A percentile compares a stretch with the other conserved stretches of the same genome.
phyloP scores from a whole-genome alignment of 192 early-diverging fungal species.

The Podila minutissima region DNA sequence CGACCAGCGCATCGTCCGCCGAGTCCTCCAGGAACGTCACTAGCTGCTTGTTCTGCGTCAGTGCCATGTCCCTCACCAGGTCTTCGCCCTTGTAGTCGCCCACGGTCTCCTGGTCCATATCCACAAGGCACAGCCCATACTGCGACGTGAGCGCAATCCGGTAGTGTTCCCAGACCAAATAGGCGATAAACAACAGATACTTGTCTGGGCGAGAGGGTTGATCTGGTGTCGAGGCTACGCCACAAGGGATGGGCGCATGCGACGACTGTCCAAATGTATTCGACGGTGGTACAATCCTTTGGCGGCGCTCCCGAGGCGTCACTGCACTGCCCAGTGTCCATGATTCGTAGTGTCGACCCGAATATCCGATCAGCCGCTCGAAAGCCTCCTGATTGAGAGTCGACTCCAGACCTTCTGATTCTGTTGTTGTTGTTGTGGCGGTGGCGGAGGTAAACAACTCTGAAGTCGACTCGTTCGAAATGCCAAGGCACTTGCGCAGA shows the following conservation, averaged over 20 bases:
- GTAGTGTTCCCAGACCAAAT: slow-evolving; percentile 39
- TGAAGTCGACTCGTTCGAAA: not conserved
- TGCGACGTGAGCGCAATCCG: slow-evolving; percentile 19
- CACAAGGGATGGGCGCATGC: not conserved
- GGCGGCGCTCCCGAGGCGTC: not conserved
- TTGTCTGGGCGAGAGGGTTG: not conserved
- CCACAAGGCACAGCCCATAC: slow-evolving; percentile 20
- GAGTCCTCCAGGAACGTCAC: slow-evolving; percentile 15
- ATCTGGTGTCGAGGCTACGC: not conserved
- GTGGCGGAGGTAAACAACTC: too few relatives aligned
- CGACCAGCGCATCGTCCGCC: slow-evolving; percentile 9
- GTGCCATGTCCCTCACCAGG: not conserved
- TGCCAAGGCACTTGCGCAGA: not conserved
- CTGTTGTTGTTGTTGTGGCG: not conserved
- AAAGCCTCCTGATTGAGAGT: too few relatives aligned
- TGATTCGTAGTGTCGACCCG: slow-evolving; percentile 11
- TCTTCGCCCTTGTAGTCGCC: not conserved
- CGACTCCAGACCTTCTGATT: too few relatives aligned
- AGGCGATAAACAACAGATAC: slow-evolving; percentile 18
- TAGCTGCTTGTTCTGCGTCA: not conserved
- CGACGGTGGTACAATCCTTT: too few relatives aligned
- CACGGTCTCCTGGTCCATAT: slow-evolving; percentile 25
- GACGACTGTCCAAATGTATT: too few relatives aligned
- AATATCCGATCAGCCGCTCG: not conserved
- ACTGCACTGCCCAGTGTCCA: slow-evolving; percentile 8